These are phyloP conservation scores for Umbelopsis ramanniana DNA, from an alignment of 192 early-diverging fungal species.

Conservation along the genomic window DNA sequence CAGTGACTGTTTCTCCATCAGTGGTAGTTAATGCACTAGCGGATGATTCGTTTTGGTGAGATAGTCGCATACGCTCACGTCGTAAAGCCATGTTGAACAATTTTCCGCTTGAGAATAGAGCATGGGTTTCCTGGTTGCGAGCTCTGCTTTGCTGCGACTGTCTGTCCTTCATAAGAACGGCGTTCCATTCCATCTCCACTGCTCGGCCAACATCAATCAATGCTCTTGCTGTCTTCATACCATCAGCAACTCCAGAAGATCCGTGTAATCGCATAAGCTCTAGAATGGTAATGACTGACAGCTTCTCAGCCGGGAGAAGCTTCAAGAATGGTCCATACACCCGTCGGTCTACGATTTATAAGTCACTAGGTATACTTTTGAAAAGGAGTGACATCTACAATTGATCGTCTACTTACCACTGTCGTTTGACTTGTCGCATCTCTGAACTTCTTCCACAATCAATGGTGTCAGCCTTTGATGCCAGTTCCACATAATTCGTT, in stretches of 20 bases:
- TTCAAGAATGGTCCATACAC: conserved; percentile 67
- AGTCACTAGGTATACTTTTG: background rate
- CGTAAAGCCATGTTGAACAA: conserved; percentile 84
- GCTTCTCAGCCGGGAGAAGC: conserved; percentile 68
- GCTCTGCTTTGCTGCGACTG: conserved; percentile 54
- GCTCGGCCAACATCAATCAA: conserved; percentile 70
- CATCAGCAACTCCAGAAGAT: conserved; percentile 49
- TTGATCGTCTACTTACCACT: background rate
- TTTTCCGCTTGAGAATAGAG: conserved; percentile 75
- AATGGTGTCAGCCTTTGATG: conserved; percentile 67
- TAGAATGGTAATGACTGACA: conserved; percentile 84
- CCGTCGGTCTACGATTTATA: conserved; percentile 51
- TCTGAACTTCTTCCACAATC: conserved; percentile 71
- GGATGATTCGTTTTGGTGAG: conserved; percentile 42
- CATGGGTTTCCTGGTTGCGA: conserved; percentile 58
- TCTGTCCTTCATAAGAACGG: conserved; percentile 74
- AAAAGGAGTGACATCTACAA: no score
- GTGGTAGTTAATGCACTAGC: conserved; percentile 22
- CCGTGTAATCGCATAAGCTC: conserved; percentile 74
- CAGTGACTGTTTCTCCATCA: conserved; percentile 27
- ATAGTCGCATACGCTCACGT: conserved; percentile 64
- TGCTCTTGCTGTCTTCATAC: conserved; percentile 61
- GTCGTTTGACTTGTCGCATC: conserved; percentile 27
- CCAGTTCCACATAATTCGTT: conserved; percentile 73
- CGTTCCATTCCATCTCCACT: conserved; percentile 84